Base-by-base conservation (phyloP, 345 rosid genomes). In the Lagerstroemia speciosa region DNA sequence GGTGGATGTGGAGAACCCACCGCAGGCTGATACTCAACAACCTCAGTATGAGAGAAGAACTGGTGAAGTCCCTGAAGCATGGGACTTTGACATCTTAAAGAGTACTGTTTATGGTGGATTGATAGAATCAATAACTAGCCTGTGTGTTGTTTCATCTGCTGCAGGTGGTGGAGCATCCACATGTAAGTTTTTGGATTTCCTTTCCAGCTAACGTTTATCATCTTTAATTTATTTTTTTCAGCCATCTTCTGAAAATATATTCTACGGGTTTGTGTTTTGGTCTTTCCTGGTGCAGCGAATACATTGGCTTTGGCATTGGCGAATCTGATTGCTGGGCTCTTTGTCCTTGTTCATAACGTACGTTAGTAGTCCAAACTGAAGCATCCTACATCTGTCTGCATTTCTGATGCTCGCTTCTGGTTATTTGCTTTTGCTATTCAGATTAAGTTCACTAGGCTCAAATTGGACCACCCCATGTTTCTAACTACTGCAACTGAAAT, bases 71-170 rank as follows among this genome's bases (percentile, higher is more conserved):
- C 65, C 63, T 38, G 82, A 71, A 71, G 74, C 82, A 60, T 72
- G n/a, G 46, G 76, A 73, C 31, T 65, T 65, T 14, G 98, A 91
- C 60, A 76, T 91, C 63, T 48, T 89, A 68, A 93, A 91, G 82
- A 84, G 98, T 80, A 85, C 91, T 33, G 89, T 89, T 0, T 93
- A 87, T 20, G 98, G 98, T 67, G 98, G 98, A 75, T 78, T 93
- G 66, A 30, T 81, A 33, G 96, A 93, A 84, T 81, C 85, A 64
- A 83, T 89, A 71, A 77, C 98, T 69, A 86, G 97, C 75, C 83
- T 89, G 19, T 85, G 86, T 52, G 83, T 93, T 55, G 91, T 93
- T 50, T 82, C 92, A 38, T 93, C 98, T 76, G 96, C 98, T 5
- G 97, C 90, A 14, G 94, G 90, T 71, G 83, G 89, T 57, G 90